phyloP scores from a whole-genome alignment of 2,329 filamentous ascomycete genomes.

The Juglanconis oblonga region DNA sequence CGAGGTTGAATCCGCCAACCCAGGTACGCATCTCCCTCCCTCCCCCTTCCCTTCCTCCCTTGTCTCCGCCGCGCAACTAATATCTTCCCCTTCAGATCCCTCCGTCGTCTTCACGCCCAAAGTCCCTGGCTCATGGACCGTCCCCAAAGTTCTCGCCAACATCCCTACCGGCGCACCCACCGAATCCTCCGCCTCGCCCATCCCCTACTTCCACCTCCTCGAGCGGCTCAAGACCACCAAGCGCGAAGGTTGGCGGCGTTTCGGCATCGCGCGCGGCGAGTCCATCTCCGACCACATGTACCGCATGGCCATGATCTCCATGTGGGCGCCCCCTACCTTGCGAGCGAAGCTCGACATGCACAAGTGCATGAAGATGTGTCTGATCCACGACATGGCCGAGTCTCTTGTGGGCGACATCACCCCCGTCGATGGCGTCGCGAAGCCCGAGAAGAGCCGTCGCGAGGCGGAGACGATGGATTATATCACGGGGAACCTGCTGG shows the following conservation, averaged over 20 bases:
- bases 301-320: constrained; percentile 94
- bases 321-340: constrained; percentile 80
- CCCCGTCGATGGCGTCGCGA: constrained; percentile 80
- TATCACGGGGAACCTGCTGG: constrained; percentile 70
- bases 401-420: constrained; percentile 95
- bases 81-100: constrained; percentile 26
- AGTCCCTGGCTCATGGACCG: constrained; percentile 49
- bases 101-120: constrained; percentile 34
- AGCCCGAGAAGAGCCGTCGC: constrained; percentile 83
- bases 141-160: constrained; percentile 62
- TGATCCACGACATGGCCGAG: constrained; percentile 98
- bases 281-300: constrained; percentile 99
- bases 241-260: constrained; percentile 91
- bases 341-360: constrained; percentile 69
- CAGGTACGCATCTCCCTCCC: constrained; percentile 2
- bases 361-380: constrained; percentile 90
- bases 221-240: constrained; percentile 95
- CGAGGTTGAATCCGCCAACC: constrained; percentile 7
- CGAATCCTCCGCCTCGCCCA: constrained; percentile 65
- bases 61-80: not conserved
- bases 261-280: constrained; percentile 74
- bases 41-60: too few relatives aligned
- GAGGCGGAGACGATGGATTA: constrained; percentile 92
- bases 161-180: constrained; percentile 57
- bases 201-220: constrained; percentile 92